Evolutionary conservation across 208 protist species (phyloP), one percentile per base, ranked within the genome.

Genomic region (Blechomonas ayalai): DNA sequence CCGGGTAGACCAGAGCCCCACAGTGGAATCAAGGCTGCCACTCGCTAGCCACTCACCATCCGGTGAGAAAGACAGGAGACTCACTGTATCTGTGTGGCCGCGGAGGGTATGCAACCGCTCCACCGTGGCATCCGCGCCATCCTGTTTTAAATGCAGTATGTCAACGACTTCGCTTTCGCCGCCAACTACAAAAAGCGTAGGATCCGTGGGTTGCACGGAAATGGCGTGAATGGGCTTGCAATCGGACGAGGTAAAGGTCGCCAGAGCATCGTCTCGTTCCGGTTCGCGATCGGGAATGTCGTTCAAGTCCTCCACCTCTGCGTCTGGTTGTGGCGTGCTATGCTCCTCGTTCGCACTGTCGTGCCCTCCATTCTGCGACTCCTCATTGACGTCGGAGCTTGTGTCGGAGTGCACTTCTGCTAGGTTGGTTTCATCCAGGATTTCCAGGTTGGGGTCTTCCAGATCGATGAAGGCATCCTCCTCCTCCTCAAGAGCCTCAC

Each of bases 11-110:
- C 87, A 95, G 6, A 95, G 27, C 7, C 59, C 44, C 19, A 95
- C 56, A 10, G 65, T 74, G 9, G 63, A 69, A 53, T 92, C 87
- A 4, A 90, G 51, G 35, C 70, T 73, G 34, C 77, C 83, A 36
- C 69, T 87, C 15, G 83, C 87, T 2, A 95, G 68, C 63, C 46
- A 76, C 42, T 75, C 20, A 1, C 83, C 82, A 39, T 92, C 77
- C 1, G 87, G 83, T 3, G 81, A 90, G 37, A 93, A 93, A 28
- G 69, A 34, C 9, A 93, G 48, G n/a, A 82, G 47, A 31, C 70
- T 88, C 29, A 93, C 50, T 0, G 85, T 93, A 51, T 93, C 85
- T 6, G 63, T 82, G 54, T 93, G 79, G 0, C 75, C 85, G 32
- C 57, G 69, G 10, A 93, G 49, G 4, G 67, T 67, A 34, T 47